Evolutionary conservation across 495 filamentous ascomycete genomes (phyloP).

Genomic region (Penicillium riverlandense): DNA sequence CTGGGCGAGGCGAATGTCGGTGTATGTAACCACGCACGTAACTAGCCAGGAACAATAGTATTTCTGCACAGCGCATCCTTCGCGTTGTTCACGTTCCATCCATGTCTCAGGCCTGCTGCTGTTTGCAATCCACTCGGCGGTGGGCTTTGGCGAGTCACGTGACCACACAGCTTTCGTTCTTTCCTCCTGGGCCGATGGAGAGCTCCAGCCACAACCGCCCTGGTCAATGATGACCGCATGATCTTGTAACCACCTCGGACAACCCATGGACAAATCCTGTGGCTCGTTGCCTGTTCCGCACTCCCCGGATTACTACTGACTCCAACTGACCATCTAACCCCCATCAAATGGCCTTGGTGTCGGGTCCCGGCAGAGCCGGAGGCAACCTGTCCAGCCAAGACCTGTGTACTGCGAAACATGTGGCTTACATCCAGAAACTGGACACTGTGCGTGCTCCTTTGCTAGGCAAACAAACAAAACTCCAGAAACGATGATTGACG

Average conservation of each 20-base stretch:
- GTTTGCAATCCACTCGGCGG: too few species aligned
- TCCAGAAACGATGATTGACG: conserved; percentile 22
- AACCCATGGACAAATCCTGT: background rate
- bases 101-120: too few species aligned
- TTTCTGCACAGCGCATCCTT: too few species aligned
- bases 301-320: background rate
- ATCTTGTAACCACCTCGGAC: background rate
- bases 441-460: conserved; percentile 59
- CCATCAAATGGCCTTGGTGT: conserved; percentile 50
- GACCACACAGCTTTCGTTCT: too few species aligned
- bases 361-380: conserved; percentile 52
- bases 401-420: conserved; percentile 68
- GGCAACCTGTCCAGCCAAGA: conserved; percentile 41
- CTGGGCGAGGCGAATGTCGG: too few species aligned
- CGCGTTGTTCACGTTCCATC: too few species aligned
- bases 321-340: background rate
- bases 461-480: conserved; percentile 5
- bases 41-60: too few species aligned
- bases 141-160: too few species aligned
- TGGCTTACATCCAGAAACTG: conserved; percentile 87
- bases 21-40: too few species aligned
- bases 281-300: background rate
- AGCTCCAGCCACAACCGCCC: too few species aligned
- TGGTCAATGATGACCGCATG: too few species aligned
- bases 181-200: too few species aligned